phyloP scores from a whole-genome alignment of 2,329 filamentous ascomycete species.

The Arthroderma sp. region DNA sequence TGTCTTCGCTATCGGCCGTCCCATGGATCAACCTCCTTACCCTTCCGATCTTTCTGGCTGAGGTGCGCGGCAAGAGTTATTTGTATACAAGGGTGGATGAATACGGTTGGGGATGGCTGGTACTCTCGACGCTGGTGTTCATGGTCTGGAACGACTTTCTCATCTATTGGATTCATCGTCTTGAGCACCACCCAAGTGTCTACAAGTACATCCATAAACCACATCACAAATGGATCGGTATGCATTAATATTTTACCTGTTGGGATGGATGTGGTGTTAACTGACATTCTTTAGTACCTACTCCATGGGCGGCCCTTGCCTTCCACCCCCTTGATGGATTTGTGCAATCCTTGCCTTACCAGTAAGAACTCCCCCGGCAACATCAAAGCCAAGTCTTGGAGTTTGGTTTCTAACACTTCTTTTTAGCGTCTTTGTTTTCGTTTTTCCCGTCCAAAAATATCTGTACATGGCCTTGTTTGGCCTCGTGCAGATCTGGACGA shows the following conservation, averaged over 20 bases:
- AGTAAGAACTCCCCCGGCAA: constrained; percentile 21
- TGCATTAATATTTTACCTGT: neutral
- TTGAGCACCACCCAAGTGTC: constrained; percentile 55
- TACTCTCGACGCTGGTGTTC: constrained; percentile 63
- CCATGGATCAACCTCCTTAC: constrained; percentile 64
- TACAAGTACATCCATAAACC: constrained; percentile 80
- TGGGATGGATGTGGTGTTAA: neutral
- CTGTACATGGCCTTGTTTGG: constrained; percentile 64
- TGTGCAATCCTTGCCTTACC: constrained; percentile 66
- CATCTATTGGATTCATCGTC: constrained; percentile 71
- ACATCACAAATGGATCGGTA: constrained; percentile 69
- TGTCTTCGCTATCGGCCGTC: constrained; percentile 54
- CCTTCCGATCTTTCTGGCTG: constrained; percentile 58
- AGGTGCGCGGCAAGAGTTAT: constrained; percentile 64
- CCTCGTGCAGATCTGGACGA: constrained; percentile 81
- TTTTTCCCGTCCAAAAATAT: constrained; percentile 73
- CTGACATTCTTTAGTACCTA: constrained; percentile 53
- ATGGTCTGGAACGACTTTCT: constrained; percentile 63
- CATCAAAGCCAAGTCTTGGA: neutral
- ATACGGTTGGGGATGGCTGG: constrained; percentile 56
- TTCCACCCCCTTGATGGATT: constrained; percentile 79
- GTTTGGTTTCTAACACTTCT: neutral
- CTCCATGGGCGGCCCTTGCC: constrained; percentile 67
- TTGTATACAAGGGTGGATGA: constrained; percentile 58
- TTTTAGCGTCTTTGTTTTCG: constrained; percentile 54